Conservation (phyloP, 495 filamentous ascomycete genomes). For the Aspergillus carlsbadensis region DNA sequence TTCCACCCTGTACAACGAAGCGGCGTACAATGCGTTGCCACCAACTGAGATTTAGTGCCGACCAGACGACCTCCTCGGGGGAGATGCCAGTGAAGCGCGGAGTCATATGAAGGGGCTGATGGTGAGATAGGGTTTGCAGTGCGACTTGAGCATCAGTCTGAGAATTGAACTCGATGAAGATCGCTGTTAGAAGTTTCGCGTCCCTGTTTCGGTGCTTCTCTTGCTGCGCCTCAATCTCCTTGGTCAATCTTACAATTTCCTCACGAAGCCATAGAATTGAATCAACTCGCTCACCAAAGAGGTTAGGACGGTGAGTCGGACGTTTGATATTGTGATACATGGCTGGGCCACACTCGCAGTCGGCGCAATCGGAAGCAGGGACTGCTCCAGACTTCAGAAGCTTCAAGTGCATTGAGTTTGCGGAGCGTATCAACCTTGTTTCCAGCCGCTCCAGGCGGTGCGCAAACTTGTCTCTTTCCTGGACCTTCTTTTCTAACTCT, state of each 20-base stretch:
- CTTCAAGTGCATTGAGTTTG: slow-evolving; percentile 54
- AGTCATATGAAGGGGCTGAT: slow-evolving; percentile 82
- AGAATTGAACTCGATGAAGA: slow-evolving; percentile 82
- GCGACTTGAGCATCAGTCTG: slow-evolving; percentile 80
- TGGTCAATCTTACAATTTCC: slow-evolving; percentile 67
- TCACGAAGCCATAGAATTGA: slow-evolving; percentile 82
- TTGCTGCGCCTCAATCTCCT: slow-evolving; percentile 66
- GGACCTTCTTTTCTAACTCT: slow-evolving; percentile 55
- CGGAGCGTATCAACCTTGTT: slow-evolving; percentile 59
- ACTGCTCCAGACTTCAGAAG: slow-evolving; percentile 31
- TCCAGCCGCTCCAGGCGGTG: slow-evolving; percentile 65
- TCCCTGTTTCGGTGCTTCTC: slow-evolving; percentile 47
- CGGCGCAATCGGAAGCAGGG: slow-evolving; percentile 26
- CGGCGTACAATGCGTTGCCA: slow-evolving; percentile 73
- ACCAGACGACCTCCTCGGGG: slow-evolving; percentile 81
- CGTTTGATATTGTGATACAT: slow-evolving; percentile 49
- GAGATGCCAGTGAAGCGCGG: slow-evolving; percentile 77
- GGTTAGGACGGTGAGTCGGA: slow-evolving; percentile 54
- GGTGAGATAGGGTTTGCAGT: slow-evolving; percentile 75
- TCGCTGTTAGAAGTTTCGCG: slow-evolving; percentile 56
- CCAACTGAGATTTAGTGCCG: slow-evolving; percentile 75
- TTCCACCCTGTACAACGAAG: slow-evolving; percentile 63
- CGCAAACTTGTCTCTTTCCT: slow-evolving; percentile 57
- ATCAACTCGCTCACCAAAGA: slow-evolving; percentile 71
- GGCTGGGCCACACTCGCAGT: slow-evolving; percentile 43